Percentiles rank a stretch among this genome's conserved stretches.
Conservation (phyloP, 345 rosid genomes). For the Rhodamnia argentea region DNA sequence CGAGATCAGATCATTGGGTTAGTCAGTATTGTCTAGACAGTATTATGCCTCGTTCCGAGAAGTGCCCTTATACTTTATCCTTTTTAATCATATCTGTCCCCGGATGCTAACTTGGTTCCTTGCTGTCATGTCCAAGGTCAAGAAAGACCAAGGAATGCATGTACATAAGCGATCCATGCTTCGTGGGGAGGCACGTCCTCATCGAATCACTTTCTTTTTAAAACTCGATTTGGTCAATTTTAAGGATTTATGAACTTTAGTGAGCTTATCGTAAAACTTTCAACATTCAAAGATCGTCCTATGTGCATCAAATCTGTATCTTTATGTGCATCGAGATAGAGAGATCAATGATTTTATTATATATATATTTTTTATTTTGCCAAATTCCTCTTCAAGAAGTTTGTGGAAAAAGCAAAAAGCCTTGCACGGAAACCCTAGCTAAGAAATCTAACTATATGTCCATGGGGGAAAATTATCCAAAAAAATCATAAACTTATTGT, state of each 20-base stretch:
- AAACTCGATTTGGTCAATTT: neutral
- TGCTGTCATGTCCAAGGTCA: neutral
- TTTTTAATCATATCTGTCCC: neutral
- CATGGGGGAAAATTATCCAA: no score
- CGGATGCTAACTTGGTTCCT: neutral
- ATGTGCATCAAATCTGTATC: neutral
- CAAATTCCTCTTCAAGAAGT: neutral
- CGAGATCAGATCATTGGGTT: neutral
- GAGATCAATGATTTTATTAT: neutral
- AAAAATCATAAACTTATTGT: no score
- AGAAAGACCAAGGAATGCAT: neutral
- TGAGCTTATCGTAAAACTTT: neutral
- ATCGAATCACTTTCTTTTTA: neutral
- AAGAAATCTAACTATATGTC: neutral
- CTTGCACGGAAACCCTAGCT: neutral
- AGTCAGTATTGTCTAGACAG: neutral
- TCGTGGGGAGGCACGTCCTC: neutral
- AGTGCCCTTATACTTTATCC: neutral
- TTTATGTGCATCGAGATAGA: neutral
- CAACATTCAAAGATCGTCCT: neutral
- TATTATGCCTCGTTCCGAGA: neutral
- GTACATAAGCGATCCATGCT: neutral
- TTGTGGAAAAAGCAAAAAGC: neutral
- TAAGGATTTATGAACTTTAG: neutral
- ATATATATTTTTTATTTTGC: fast-evolving